Percentiles rank a stretch among this genome's conserved stretches.
Conservation (phyloP, 2,329 filamentous ascomycete species). For the Aspergillus puulaauensis region DNA sequence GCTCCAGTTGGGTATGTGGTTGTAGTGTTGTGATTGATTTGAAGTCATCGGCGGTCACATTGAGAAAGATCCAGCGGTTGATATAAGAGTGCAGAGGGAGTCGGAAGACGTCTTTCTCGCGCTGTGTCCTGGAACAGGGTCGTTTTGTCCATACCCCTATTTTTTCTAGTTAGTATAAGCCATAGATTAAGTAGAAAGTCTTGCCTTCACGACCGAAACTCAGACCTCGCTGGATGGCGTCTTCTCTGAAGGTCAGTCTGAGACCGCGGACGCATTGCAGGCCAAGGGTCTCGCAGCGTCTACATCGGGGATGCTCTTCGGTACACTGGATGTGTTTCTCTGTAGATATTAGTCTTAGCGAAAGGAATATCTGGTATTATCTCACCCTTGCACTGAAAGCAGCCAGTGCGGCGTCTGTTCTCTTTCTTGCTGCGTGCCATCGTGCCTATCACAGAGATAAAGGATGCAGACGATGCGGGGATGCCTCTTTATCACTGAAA, state of each 20-base stretch:
- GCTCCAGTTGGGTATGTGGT: background rate
- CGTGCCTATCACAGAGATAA: background rate
- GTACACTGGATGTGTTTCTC: slow-evolving; percentile 32
- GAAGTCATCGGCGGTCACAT: slow-evolving; percentile 24
- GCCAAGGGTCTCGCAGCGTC: slow-evolving; percentile 26
- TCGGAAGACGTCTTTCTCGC: slow-evolving; percentile 9
- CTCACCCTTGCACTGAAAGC: slow-evolving; percentile 27
- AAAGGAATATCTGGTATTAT: background rate
- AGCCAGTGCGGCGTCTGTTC: slow-evolving; percentile 26
- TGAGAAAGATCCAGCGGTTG: slow-evolving; percentile 26
- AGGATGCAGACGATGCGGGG: background rate
- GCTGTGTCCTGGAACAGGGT: background rate
- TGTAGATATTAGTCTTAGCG: background rate
- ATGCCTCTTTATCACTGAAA: too few relatives aligned
- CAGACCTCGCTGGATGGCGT: slow-evolving; percentile 30
- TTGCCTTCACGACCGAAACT: slow-evolving; percentile 25
- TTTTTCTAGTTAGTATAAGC: background rate
- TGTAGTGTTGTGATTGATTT: too few relatives aligned
- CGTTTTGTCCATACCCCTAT: background rate
- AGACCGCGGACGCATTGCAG: slow-evolving; percentile 25
- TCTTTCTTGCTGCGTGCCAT: slow-evolving; percentile 6
- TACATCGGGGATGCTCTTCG: slow-evolving; percentile 29
- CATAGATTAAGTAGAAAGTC: background rate
- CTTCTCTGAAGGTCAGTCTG: slow-evolving; percentile 29
- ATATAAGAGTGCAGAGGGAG: slow-evolving; percentile 4